Conservation (phyloP, 2,329 filamentous ascomycete genomes). For the Cladosporium colombiae region DNA sequence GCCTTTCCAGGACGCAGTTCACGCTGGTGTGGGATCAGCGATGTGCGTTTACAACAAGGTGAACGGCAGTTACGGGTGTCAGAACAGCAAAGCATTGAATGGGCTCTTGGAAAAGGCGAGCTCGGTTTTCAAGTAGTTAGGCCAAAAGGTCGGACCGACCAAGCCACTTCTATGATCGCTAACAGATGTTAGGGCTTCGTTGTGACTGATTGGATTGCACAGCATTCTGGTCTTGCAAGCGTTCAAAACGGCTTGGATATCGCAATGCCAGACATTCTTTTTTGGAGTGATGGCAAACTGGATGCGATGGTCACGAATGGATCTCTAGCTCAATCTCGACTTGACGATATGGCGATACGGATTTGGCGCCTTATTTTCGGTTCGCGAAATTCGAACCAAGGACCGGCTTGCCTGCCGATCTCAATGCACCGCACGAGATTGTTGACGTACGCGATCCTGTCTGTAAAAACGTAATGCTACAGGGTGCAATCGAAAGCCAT, state of each 20-base stretch:
- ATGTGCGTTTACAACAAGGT: slow-evolving; percentile 77
- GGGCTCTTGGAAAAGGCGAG: slow-evolving; percentile 69
- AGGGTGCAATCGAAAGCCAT: slow-evolving; percentile 55
- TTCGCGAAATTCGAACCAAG: slow-evolving; percentile 28
- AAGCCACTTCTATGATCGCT: not conserved
- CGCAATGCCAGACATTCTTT: slow-evolving; percentile 29
- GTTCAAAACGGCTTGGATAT: slow-evolving; percentile 36
- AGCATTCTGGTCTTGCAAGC: slow-evolving; percentile 33
- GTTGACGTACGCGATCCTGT: slow-evolving; percentile 56
- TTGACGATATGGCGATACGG: slow-evolving; percentile 39
- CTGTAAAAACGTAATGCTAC: slow-evolving; percentile 50
- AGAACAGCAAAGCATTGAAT: slow-evolving; percentile 63
- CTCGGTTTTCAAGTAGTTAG: slow-evolving; percentile 35
- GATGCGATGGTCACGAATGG: slow-evolving; percentile 36
- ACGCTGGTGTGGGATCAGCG: slow-evolving; percentile 63
- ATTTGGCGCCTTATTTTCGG: slow-evolving; percentile 32
- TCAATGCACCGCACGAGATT: slow-evolving; percentile 47
- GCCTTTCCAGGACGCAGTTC: slow-evolving; percentile 69
- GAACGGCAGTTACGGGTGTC: slow-evolving; percentile 68
- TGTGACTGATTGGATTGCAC: slow-evolving; percentile 53
- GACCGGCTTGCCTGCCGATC: slow-evolving; percentile 19
- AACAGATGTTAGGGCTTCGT: slow-evolving; percentile 49
- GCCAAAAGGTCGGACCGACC: too few relatives aligned
- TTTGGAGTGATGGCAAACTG: slow-evolving; percentile 29
- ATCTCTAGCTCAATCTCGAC: slow-evolving; percentile 32